A percentile compares a stretch with the other conserved stretches of the same genome.
phyloP scores from a whole-genome alignment of 768 basidiomycete species.

The Pleurotus cornucopiae region DNA sequence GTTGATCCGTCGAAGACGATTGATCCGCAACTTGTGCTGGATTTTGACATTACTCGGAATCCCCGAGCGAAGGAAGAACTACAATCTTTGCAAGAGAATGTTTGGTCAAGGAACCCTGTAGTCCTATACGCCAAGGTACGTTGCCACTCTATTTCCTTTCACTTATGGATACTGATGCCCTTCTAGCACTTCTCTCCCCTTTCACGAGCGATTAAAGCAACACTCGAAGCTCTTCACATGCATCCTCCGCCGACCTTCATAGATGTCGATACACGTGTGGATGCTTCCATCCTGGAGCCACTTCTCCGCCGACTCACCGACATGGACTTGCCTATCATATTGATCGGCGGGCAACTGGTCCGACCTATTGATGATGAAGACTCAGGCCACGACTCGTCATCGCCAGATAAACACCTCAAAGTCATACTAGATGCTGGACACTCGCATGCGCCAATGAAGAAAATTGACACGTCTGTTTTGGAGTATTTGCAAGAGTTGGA shows the following conservation, averaged over 20 bases:
- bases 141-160: not conserved
- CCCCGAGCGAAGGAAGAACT: conserved; percentile 51
- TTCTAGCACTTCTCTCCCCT: conserved; percentile 56
- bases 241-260: conserved; percentile 62
- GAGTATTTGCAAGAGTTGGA: conserved; percentile 1
- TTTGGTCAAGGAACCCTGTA: conserved; percentile 72
- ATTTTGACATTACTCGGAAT: conserved; percentile 69
- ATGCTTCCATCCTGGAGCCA: conserved; percentile 58
- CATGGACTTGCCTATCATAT: conserved; percentile 61
- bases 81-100: conserved; percentile 51
- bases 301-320: conserved; percentile 62
- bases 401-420: not conserved
- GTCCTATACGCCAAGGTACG: conserved; percentile 70
- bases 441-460: not conserved
- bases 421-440: not conserved
- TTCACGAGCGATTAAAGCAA: conserved; percentile 63
- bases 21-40: conserved; percentile 78
- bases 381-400: no score
- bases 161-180: not conserved
- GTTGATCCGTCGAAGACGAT: conserved; percentile 64
- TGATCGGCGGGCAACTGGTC: conserved; percentile 59
- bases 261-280: conserved; percentile 70
- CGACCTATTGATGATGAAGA: not conserved
- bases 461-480: not conserved
- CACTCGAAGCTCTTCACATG: conserved; percentile 53